phyloP scores from a whole-genome alignment of 2,329 filamentous ascomycete genomes.

The Neonectria neomacrospora region DNA sequence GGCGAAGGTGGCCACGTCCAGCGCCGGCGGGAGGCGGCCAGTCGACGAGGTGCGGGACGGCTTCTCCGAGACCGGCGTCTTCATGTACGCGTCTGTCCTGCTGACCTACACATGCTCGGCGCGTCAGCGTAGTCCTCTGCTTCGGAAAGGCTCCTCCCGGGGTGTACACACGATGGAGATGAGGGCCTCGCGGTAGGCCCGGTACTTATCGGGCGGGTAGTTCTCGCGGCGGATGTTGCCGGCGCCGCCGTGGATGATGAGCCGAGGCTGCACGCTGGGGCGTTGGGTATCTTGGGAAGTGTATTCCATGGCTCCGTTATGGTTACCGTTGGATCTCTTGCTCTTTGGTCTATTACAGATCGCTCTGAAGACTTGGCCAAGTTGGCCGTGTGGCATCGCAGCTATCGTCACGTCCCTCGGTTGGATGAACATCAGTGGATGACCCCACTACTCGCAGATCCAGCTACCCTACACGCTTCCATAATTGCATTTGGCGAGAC shows the following conservation, averaged over 20 bases:
- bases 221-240: constrained; percentile 73
- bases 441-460: background rate
- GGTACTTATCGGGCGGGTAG: constrained; percentile 68
- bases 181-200: constrained; percentile 68
- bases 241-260: constrained; percentile 80
- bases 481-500: background rate
- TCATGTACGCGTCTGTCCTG: constrained; percentile 61
- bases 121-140: background rate
- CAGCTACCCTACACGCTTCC: background rate
- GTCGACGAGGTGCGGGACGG: background rate
- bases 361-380: too few species aligned
- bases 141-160: too few species aligned
- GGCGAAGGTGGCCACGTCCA: constrained; percentile 80
- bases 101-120: constrained; percentile 50
- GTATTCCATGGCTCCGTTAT: constrained; percentile 54
- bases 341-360: background rate
- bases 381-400: background rate
- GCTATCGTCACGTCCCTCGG: background rate
- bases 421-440: background rate
- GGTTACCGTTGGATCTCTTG: background rate
- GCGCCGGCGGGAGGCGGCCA: constrained; percentile 63
- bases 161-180: constrained; percentile 69
- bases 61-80: constrained; percentile 42
- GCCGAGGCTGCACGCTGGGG: constrained; percentile 59
- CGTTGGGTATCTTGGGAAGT: constrained; percentile 36